Evolutionary conservation across 495 filamentous ascomycete genomes (phyloP), one percentile per base, ranked within the genome.

Genomic region (Podospora conica): DNA sequence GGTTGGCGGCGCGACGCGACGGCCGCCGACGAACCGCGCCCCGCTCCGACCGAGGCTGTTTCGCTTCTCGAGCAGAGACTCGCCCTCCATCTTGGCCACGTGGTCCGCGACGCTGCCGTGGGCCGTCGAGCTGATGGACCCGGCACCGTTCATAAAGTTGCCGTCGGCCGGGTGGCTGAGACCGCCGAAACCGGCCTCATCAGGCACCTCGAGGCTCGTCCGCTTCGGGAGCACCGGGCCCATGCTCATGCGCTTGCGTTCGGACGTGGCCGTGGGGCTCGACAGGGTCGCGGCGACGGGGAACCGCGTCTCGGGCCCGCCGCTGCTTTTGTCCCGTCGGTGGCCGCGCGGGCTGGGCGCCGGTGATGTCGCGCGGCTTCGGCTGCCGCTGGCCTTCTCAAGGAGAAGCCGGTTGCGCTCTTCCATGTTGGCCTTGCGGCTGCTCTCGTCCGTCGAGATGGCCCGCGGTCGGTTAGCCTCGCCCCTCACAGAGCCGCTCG

Each of bases 401-500:
- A 92, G 84, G 60, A 98, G 88, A 29, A 91, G 91, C 55, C 92
- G 88, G 71, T 90, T 89, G 27, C 95, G 87, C 65, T 95, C 94
- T 74, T 98, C 94, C 86, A 96, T 92, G 71, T 94, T 87, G 12
- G 90, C 92, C 62, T 93, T 92, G 40, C 95, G 91, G 77, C 96
- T 96, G 78, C 91, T 94, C 81, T 98, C 95, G 73, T 99, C 95
- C 0, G 93, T 96, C 76, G 91, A 96, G 72, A 98, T 90, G 24
- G 93, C 93, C 48, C 96, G 88, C 9, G 91, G 88, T 53, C 92
- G 88, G 63, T 86, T 85, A 33, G 79, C 82, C 55, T 73, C 76
- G 25, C 71, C 74, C 27, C 65, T 69, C 54, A 80, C 67, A 8
- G 82, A 76, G n/a, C 76, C 78, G 11, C 83, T 80, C 58, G 87